A percentile compares a stretch with the other conserved stretches of the same genome.
Conservation (phyloP, 805 yeast genomes). For the Myxozyma geophila region DNA sequence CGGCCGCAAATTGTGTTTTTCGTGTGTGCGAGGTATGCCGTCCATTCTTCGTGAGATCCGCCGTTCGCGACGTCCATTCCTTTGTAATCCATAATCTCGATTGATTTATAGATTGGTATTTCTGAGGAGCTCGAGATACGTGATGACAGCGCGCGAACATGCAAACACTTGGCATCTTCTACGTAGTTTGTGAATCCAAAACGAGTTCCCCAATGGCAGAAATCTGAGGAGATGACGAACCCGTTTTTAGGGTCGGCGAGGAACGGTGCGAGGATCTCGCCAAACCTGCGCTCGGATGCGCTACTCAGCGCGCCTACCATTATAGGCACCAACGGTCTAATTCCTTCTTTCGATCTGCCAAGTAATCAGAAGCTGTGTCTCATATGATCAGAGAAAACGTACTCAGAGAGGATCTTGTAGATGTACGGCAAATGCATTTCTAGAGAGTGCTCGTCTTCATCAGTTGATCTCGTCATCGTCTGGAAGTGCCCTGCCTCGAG, state of each 20-base stretch:
- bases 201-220: slow-evolving; percentile 84
- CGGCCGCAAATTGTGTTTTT: slow-evolving; percentile 95
- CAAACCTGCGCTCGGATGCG: slow-evolving; percentile 52
- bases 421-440: slow-evolving; percentile 92
- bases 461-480: slow-evolving; percentile 62
- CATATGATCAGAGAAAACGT: neutral
- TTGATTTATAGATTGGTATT: slow-evolving; percentile 68
- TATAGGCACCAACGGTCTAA: slow-evolving; percentile 68
- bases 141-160: slow-evolving; percentile 10
- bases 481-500: slow-evolving; percentile 52
- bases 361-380: neutral
- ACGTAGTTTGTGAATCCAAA: slow-evolving; percentile 52
- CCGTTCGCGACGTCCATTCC: slow-evolving; percentile 68
- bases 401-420: slow-evolving; percentile 52
- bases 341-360: slow-evolving; percentile 17
- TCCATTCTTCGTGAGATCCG: slow-evolving; percentile 67
- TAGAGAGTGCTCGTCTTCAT: slow-evolving; percentile 86
- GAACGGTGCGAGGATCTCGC: slow-evolving; percentile 56
- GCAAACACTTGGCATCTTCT: slow-evolving; percentile 25
- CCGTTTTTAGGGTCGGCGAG: slow-evolving; percentile 60
- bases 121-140: slow-evolving; percentile 19
- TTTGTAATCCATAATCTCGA: slow-evolving; percentile 68
- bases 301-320: slow-evolving; percentile 69
- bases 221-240: slow-evolving; percentile 85
- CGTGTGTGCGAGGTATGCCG: slow-evolving; percentile 65